These are phyloP conservation scores for Entonaema liquescens DNA, from an alignment of 495 filamentous ascomycete species.

Conservation along the genomic window DNA sequence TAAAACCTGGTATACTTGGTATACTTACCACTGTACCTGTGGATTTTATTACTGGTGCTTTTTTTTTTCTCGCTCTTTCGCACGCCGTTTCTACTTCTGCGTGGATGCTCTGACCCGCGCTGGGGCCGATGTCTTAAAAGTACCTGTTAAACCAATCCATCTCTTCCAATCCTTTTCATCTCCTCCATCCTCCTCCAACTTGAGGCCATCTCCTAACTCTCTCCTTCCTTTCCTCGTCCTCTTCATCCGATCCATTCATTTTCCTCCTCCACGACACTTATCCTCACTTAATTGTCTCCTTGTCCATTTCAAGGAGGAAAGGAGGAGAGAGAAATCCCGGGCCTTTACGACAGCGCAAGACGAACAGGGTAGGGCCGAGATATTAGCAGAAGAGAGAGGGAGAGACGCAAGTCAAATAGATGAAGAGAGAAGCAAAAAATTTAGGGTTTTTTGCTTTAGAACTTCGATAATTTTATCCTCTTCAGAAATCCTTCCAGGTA, in stretches of 20 bases:
- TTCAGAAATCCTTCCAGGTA: slow-evolving; percentile 43
- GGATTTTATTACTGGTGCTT: slow-evolving; percentile 9
- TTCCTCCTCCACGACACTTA: slow-evolving; percentile 41
- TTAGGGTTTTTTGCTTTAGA: slow-evolving; percentile 36
- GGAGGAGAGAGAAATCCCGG: slow-evolving; percentile 49
- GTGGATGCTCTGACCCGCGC: slow-evolving; percentile 39
- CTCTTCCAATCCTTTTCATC: slow-evolving; percentile 63
- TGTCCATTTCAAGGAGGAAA: slow-evolving; percentile 55
- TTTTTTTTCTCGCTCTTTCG: slow-evolving; percentile 3
- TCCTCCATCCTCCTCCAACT: slow-evolving; percentile 65
- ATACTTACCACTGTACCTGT: slow-evolving; percentile 10
- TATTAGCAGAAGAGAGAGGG: slow-evolving; percentile 7
- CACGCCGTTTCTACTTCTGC: slow-evolving; percentile 18
- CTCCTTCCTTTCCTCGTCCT: slow-evolving; percentile 61
- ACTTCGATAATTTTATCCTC: slow-evolving; percentile 32
- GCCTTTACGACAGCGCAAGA: slow-evolving; percentile 39
- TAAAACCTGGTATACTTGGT: neutral
- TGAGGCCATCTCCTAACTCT: slow-evolving; percentile 62
- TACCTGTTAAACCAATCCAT: slow-evolving; percentile 56
- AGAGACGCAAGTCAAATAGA: slow-evolving; percentile 15
- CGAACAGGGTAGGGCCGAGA: slow-evolving; percentile 43
- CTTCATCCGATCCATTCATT: slow-evolving; percentile 67
- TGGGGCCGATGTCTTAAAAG: slow-evolving; percentile 58
- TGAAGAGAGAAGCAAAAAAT: slow-evolving; percentile 39
- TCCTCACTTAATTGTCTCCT: slow-evolving; percentile 52